Conservation (phyloP, 2,329 filamentous ascomycete species). For the Phaeosphaeria sp. region DNA sequence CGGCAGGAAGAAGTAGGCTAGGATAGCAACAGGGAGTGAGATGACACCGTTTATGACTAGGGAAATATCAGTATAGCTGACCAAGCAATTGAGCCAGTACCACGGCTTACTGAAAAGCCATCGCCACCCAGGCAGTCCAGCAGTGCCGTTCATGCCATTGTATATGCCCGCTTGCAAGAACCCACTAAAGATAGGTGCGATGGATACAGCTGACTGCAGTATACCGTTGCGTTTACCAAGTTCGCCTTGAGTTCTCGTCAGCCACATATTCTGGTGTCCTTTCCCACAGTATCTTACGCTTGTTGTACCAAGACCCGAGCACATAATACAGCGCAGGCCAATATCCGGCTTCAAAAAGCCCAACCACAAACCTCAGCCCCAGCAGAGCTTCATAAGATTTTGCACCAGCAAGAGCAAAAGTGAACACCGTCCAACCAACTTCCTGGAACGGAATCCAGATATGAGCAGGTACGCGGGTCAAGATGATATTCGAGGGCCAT, state of each 20-base stretch:
- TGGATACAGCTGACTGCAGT: slow-evolving; percentile 19
- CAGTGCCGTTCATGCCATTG: slow-evolving; percentile 64
- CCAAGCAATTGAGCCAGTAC: not conserved
- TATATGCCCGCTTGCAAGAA: slow-evolving; percentile 61
- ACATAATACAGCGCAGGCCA: slow-evolving; percentile 22
- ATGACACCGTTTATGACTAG: slow-evolving; percentile 27
- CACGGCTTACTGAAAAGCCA: slow-evolving; percentile 24
- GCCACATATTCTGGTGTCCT: not conserved
- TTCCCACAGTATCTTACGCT: not conserved
- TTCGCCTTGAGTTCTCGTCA: slow-evolving; percentile 8
- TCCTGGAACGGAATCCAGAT: slow-evolving; percentile 18
- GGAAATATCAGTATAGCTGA: not conserved
- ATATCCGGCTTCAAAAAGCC: slow-evolving; percentile 19
- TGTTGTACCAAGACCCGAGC: slow-evolving; percentile 49
- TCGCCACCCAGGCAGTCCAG: slow-evolving; percentile 52
- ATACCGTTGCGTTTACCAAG: slow-evolving; percentile 23
- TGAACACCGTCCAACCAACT: slow-evolving; percentile 7
- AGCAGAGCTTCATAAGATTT: slow-evolving; percentile 18
- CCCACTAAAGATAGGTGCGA: slow-evolving; percentile 34
- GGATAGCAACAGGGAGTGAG: slow-evolving; percentile 20
- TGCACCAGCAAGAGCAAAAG: slow-evolving; percentile 19
- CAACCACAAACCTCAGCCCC: slow-evolving; percentile 14
- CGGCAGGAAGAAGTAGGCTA: slow-evolving; percentile 24
- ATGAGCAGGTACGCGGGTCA: slow-evolving; percentile 22
- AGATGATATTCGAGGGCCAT: slow-evolving; percentile 29